These are phyloP conservation scores for Globisporangium canariense DNA, from an alignment of 352 stramenopile genomes.

Conservation along the genomic window DNA sequence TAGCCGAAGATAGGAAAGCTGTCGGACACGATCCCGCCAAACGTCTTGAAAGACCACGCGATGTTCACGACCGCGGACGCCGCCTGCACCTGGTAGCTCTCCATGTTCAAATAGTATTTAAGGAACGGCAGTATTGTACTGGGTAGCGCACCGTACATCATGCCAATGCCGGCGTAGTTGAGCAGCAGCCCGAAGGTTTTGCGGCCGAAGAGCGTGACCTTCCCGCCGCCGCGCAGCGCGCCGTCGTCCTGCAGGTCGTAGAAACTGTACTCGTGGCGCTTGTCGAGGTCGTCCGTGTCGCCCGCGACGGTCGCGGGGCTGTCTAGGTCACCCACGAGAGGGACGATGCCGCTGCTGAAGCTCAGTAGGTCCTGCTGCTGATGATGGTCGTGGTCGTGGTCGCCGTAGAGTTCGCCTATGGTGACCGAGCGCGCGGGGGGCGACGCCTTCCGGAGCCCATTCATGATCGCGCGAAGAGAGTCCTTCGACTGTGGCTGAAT, in stretches of 20 bases:
- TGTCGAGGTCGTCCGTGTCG: constrained; percentile 8
- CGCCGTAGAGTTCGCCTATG: constrained; percentile 1
- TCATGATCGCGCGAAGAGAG: neutral
- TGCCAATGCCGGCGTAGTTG: constrained; percentile 66
- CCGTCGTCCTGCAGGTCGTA: constrained; percentile 66
- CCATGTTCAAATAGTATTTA: constrained; percentile 51
- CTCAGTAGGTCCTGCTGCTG: neutral
- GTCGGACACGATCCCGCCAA: constrained; percentile 56
- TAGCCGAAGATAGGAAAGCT: constrained; percentile 55
- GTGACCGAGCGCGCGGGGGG: constrained; percentile 3
- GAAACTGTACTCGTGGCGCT: constrained; percentile 37
- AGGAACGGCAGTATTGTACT: constrained; percentile 30
- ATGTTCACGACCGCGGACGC: constrained; percentile 34
- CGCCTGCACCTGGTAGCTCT: constrained; percentile 55
- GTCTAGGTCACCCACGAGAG: neutral
- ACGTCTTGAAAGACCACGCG: constrained; percentile 59
- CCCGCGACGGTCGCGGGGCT: constrained; percentile 3
- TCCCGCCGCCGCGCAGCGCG: constrained; percentile 55
- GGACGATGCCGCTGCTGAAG: neutral
- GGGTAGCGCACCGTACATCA: constrained; percentile 66
- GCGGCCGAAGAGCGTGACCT: constrained; percentile 41
- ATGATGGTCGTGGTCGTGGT: neutral
- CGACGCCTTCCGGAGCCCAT: neutral
- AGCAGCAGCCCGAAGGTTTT: constrained; percentile 53
- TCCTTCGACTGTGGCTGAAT: too few species aligned